These are phyloP conservation scores for Neostapfia colusana DNA, from an alignment of 176 grass and related monocot genomes.

Conservation along the genomic window DNA sequence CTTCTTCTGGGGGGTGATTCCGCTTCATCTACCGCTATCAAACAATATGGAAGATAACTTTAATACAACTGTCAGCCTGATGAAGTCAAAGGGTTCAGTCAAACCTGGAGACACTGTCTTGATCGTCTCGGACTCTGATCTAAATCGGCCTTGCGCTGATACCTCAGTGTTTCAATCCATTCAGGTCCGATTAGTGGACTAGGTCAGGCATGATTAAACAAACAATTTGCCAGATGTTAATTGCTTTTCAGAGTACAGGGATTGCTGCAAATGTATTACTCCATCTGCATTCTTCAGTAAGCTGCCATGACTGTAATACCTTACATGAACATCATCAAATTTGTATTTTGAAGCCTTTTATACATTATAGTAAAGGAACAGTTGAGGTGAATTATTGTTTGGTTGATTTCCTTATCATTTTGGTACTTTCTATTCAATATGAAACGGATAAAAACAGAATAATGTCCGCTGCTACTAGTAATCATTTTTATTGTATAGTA, in stretches of 20 bases:
- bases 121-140: conserved; percentile 57
- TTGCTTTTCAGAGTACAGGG: background rate
- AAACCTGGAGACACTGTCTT: conserved; percentile 59
- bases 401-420: background rate
- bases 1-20: conserved; percentile 65
- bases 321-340: background rate
- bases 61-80: conserved; percentile 40
- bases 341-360: background rate
- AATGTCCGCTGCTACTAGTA: background rate
- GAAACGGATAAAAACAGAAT: too few relatives aligned
- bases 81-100: conserved; percentile 51
- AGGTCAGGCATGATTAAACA: conserved; percentile 15
- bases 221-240: background rate
- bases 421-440: background rate
- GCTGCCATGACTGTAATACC: background rate
- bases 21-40: conserved; percentile 45
- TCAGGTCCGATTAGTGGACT: conserved; percentile 56
- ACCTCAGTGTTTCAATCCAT: conserved; percentile 53
- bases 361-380: background rate
- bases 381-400: background rate
- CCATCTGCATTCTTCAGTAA: background rate
- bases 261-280: background rate
- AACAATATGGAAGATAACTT: conserved; percentile 62
- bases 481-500: background rate
- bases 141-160: conserved; percentile 42